Base-by-base conservation (phyloP, 306 rosid species). In the Vigna mungo region DNA sequence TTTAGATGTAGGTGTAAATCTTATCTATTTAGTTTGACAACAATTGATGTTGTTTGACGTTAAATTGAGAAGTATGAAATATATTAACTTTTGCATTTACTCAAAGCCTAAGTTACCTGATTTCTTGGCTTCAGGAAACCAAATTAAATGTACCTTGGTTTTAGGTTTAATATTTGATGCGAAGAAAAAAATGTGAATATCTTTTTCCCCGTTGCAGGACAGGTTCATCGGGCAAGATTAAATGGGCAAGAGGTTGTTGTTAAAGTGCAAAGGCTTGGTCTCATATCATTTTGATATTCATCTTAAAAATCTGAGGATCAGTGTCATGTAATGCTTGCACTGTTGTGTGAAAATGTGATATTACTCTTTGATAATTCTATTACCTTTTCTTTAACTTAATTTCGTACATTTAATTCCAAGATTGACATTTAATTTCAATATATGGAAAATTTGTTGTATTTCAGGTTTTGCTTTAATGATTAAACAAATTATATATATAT, bases 221-320 rank as follows among this genome's bases (percentile, higher is more conserved):
- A 95, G 91, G 99, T 95, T 82, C 99, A 95, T 81, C 97, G 99
- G 72, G 99, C 99, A 27, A 87, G 77, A 83, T 80, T 95, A 86
- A 87, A 70, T 84, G 97, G 99, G 75, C 69, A 87, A 79, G 97
- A 92, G 77, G 91, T 92, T 70, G 99, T 95, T 74, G 43, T 95
- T 68, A 95, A 95, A 91, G 99, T 95, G 72, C 99, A 95, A 86
- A 89, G 99, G 88, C 99, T 97, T 80, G 97, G 99, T 81, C 90
- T 95, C 47, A 95, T 96, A 47, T 77, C 97, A 92, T 78, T 95
- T 95, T 89, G 96, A 95, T 80, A 90, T 95, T 9, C 97, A 95
- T 86, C 96, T 95, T 27, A 95, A 92, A 82, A 95, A 95, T 78
- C 89, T 95, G 78, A 95, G 97, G 97, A 97, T 95, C 81, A 82